phyloP scores from a whole-genome alignment of 2,329 filamentous ascomycete genomes.

The Pseudophaeomoniella oleicola region DNA sequence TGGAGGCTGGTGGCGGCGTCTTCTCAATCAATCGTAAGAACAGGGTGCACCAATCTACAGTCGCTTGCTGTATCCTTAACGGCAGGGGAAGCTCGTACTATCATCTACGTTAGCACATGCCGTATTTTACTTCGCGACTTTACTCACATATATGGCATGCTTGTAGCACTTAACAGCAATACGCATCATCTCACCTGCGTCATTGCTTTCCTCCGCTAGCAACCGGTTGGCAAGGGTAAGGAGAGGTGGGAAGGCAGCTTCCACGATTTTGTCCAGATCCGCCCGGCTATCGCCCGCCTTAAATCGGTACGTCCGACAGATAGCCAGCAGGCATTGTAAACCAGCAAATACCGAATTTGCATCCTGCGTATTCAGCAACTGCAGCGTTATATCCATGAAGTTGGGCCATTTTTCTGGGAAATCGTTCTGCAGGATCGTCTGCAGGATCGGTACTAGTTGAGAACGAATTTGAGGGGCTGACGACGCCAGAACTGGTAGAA shows the following conservation, averaged over 20 bases:
- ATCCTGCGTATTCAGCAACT: conserved; percentile 76
- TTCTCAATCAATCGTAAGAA: conserved; percentile 87
- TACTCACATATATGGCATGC: conserved; percentile 83
- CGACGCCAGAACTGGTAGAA: conserved; percentile 76
- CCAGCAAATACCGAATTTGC: conserved; percentile 80
- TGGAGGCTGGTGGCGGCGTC: conserved; percentile 60
- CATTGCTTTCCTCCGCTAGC: conserved; percentile 78
- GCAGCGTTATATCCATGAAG: conserved; percentile 84
- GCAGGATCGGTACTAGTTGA: conserved; percentile 84
- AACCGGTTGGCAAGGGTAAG: conserved; percentile 76
- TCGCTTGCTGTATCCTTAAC: conserved; percentile 65
- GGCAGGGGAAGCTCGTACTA: conserved; percentile 75
- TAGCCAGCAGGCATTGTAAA: conserved; percentile 81
- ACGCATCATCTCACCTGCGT: conserved; percentile 93
- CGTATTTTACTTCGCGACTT: neutral
- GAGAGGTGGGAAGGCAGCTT: conserved; percentile 76
- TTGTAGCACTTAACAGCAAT: conserved; percentile 95
- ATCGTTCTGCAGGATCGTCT: conserved; percentile 91
- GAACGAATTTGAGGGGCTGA: conserved; percentile 71
- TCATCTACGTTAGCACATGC: neutral
- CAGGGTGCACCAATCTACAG: conserved; percentile 90
- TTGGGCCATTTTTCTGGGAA: conserved; percentile 89
- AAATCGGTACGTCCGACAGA: conserved; percentile 91
- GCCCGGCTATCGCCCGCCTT: conserved; percentile 64
- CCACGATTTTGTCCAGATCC: conserved; percentile 90